Base-by-base conservation (phyloP, 495 filamentous ascomycete species). In the Achaetomiella virescens region DNA sequence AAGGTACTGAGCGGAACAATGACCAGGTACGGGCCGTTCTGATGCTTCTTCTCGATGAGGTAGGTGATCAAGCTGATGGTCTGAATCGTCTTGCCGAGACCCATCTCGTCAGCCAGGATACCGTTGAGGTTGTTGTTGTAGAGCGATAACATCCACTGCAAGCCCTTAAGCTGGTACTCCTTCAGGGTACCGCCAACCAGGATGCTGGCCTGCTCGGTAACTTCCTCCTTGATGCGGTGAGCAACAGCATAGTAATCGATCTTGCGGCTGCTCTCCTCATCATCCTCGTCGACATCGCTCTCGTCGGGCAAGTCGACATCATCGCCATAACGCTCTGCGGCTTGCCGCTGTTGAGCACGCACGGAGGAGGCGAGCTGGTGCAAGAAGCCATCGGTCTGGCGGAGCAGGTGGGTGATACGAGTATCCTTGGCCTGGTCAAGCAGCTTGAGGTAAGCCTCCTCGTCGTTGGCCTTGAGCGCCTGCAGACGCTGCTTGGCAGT, bases 51-150 rank as follows among this genome's bases (percentile, higher is more conserved):
- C 75, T 97, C 91, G 61, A 97, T 97, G 57, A 98, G 85, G 68
- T 97, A 89, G 5, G 95, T 97, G 59, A 98, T 84, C 73, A 98
- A 77, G 77, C 89, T 95, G 75, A 98, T 98, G 38, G 95, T 97
- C 75, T 98, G 93, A 60, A 98, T 98, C 0, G 93, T 98, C 75
- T 98, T 98, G 66, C 93, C 93, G 55, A 98, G 89, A 84, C 93
- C 93, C 93, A 98, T 98, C 74, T 98, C 93, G 62, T 98, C 93
- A 48, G 93, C 93, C 58, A 98, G 76, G 60, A 98, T 97, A 80
- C 93, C 93, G 70, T 97, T 97, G 57, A 98, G 81, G 70, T 96
- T 97, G 79, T 98, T 98, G 83, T 97, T 97, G 75, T 97, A 98
- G 21, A 98, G 80, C 14, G 93, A 98, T 52, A 97, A 83, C 93